Evolutionary conservation across 2,329 filamentous ascomycete species (phyloP).

Genomic region (Orbilia javanica): DNA sequence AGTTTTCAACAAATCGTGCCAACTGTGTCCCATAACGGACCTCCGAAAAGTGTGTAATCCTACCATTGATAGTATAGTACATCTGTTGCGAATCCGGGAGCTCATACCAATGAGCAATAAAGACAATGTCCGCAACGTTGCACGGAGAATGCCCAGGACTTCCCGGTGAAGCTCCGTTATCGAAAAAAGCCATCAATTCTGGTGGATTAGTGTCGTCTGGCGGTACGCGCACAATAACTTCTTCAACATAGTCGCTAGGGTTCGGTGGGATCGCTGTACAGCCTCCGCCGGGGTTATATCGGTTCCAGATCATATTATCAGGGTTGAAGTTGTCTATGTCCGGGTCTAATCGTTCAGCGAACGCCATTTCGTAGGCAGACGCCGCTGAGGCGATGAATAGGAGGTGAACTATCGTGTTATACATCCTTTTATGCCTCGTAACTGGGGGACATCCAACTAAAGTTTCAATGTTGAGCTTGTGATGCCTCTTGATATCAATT

Average conservation of each 20-base stretch:
- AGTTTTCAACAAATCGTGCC: not conserved
- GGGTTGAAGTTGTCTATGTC: not conserved
- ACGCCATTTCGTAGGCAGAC: slow-evolving; percentile 30
- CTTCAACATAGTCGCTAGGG: not conserved
- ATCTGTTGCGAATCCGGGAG: not conserved
- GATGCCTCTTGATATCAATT: no score
- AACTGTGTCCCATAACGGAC: not conserved
- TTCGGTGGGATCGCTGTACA: slow-evolving; percentile 8
- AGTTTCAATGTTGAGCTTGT: no score
- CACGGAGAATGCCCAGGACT: not conserved
- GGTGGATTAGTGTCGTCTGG: not conserved
- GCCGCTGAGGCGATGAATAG: not conserved
- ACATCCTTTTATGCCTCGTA: no score
- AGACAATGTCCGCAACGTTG: not conserved
- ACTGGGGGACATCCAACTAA: no score
- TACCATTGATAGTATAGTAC: not conserved
- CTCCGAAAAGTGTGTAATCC: slow-evolving; percentile 29
- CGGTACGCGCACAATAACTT: slow-evolving; percentile 5
- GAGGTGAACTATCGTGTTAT: not conserved
- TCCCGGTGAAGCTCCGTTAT: not conserved
- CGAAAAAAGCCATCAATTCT: slow-evolving; percentile 29
- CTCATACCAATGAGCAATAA: slow-evolving; percentile 24
- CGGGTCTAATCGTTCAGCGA: not conserved
- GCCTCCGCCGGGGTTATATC: not conserved
- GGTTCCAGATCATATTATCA: not conserved